These are phyloP conservation scores for Comarum palustre DNA, from an alignment of 306 rosid genomes.

Conservation along the genomic window DNA sequence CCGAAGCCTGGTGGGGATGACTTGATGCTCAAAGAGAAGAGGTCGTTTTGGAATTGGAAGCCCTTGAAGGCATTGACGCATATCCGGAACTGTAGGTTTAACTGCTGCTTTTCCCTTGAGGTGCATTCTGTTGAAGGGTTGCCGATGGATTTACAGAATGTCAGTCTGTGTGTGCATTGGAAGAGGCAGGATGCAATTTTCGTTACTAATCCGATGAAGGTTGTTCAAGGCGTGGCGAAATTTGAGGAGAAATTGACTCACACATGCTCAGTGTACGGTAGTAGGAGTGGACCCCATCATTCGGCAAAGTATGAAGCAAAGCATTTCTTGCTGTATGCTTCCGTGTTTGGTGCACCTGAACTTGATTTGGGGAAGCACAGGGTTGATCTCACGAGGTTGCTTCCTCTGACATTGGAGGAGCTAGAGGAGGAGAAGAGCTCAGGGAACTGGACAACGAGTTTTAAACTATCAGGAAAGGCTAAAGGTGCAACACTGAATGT, in stretches of 20 bases:
- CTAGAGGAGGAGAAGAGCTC: constrained; percentile 76
- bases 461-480: constrained; percentile 67
- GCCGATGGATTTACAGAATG: constrained; percentile 45
- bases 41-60: constrained; percentile 84
- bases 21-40: constrained; percentile 62
- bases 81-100: constrained; percentile 55
- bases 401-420: constrained; percentile 85
- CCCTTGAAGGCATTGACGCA: constrained; percentile 60
- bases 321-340: constrained; percentile 70
- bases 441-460: constrained; percentile 80
- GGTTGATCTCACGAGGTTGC: constrained; percentile 76
- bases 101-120: constrained; percentile 73
- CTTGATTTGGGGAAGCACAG: constrained; percentile 88
- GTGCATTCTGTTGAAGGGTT: constrained; percentile 74
- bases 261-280: constrained; percentile 70
- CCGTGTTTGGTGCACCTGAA: constrained; percentile 48
- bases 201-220: constrained; percentile 68
- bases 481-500: constrained; percentile 75
- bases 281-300: constrained; percentile 68
- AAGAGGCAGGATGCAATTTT: constrained; percentile 63
- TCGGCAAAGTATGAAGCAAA: constrained; percentile 90
- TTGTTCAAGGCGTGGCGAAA: constrained; percentile 45
- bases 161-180: constrained; percentile 73
- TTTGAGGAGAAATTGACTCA: constrained; percentile 65
- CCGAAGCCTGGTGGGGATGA: constrained; percentile 40